Evolutionary conservation across 2,329 filamentous ascomycete genomes (phyloP).

Genomic region (Penicillium expansum): DNA sequence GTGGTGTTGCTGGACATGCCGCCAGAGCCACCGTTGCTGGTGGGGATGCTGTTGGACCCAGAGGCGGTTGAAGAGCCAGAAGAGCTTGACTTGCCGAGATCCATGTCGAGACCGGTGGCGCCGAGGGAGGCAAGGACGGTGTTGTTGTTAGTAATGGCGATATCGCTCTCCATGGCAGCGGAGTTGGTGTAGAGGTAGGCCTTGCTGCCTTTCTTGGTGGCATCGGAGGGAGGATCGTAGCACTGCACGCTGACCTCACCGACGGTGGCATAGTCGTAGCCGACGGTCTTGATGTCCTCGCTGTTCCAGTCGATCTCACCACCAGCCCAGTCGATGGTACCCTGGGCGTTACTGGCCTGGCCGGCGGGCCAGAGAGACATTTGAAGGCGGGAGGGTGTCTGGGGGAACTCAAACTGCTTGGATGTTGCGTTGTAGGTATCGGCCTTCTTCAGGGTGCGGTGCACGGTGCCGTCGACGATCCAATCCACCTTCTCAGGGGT

Average conservation of each 20-base stretch:
- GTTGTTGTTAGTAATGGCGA: conserved; percentile 69
- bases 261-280: conserved; percentile 86
- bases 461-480: conserved; percentile 76
- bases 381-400: conserved; percentile 86
- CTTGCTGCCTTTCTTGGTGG: conserved; percentile 56
- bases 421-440: conserved; percentile 83
- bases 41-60: conserved; percentile 32
- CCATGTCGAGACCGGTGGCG: conserved; percentile 76
- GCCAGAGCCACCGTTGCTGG: conserved; percentile 33
- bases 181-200: conserved; percentile 73
- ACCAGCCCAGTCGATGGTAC: conserved; percentile 89
- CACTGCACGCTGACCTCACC: conserved; percentile 78
- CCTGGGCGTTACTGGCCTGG: conserved; percentile 70
- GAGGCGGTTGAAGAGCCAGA: conserved; percentile 12
- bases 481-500: conserved; percentile 80
- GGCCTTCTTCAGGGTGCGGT: conserved; percentile 69
- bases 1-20: conserved; percentile 16
- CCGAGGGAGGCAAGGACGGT: conserved; percentile 76
- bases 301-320: conserved; percentile 85
- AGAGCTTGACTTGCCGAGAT: conserved; percentile 19
- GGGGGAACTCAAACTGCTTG: conserved; percentile 82
- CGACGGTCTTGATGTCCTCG: conserved; percentile 72
- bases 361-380: conserved; percentile 96
- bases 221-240: conserved; percentile 76
- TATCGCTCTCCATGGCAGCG: conserved; percentile 69